A percentile compares a stretch with the other conserved stretches of the same genome.
Conservation (phyloP, 2,329 filamentous ascomycete genomes). For the Aspergillus fumigatiaffinis region DNA sequence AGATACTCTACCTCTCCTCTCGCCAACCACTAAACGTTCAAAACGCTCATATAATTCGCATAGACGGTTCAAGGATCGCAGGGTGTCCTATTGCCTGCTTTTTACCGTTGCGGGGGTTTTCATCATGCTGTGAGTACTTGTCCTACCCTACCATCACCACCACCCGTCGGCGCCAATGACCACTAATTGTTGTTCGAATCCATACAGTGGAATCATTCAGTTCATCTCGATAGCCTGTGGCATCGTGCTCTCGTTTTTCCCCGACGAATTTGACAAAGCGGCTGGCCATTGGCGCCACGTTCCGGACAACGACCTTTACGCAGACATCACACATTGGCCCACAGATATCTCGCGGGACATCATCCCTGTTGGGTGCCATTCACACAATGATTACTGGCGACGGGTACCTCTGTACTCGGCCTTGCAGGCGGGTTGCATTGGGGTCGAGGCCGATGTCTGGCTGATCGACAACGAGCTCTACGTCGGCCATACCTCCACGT, state of each 20-base stretch:
- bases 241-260: conserved; percentile 39
- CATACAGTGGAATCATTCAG: conserved; percentile 37
- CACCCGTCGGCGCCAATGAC: not conserved
- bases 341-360: conserved; percentile 50
- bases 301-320: conserved; percentile 30
- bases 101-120: conserved; percentile 22
- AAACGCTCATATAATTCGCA: not conserved
- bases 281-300: conserved; percentile 39
- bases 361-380: conserved; percentile 50
- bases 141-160: not conserved
- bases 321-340: conserved; percentile 40
- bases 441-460: conserved; percentile 58
- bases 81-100: conserved; percentile 15
- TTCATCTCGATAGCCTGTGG: conserved; percentile 37
- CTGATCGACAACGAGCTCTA: conserved; percentile 51
- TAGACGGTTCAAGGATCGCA: conserved; percentile 13
- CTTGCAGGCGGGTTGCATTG: conserved; percentile 50
- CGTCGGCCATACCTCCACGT: conserved; percentile 50
- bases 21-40: not conserved
- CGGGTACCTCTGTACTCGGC: conserved; percentile 53
- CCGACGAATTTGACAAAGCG: conserved; percentile 38
- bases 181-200: conserved; percentile 1
- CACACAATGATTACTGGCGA: conserved; percentile 59
- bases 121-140: conserved; percentile 30
- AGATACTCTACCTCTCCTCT: conserved; percentile 8